Evolutionary conservation across 1,139 yeast genomes (phyloP), one percentile per base, ranked within the genome.

Genomic region (Starmera stellimalicola): DNA sequence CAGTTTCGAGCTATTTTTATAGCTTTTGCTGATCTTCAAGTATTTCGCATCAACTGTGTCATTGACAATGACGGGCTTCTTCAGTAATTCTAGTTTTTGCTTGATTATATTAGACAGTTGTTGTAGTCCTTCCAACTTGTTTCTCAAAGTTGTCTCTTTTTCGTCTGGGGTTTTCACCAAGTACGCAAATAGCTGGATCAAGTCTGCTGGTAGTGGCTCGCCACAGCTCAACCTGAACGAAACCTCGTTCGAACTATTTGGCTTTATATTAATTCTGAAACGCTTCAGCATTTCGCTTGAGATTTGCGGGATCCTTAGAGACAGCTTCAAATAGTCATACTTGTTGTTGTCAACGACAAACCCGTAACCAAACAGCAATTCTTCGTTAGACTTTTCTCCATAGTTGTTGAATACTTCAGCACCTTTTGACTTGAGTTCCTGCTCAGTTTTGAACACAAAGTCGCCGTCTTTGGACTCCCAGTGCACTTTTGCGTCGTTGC

Each of bases 301-400:
- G 2, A 47, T 58, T 7, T 45, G 37, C 0, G 79, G 73, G 12
- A 69, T 58, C 48, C 64, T 74, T 41, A 74, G 63, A 45, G 65
- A 70, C 34, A 74, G 58, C 1, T 81, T 74, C 1, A 81, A 75
- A 3, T 72, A 57, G 45, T 87, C 95, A 30, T 72, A 70, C 2
- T 60, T 53, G 48, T 84, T 85, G 27, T 69, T 58, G 16, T 70
- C 70, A 3, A 80, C 35, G 17, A 77, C 73, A 56, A 85, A 85
- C 0, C 95, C 96, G 46, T 70, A 70, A 3, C 70, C 70, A 25
- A 59, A 47, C 23, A 70, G 43, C 17, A 63, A 61, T 45, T 84
- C 95, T 48, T 81, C 85, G 50, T 87, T 87, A 1, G 93, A 79
- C 51, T 85, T 87, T 38, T 77, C 72, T 1, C 97, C 97, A 54